phyloP scores from a whole-genome alignment of 148 eudicot species.

The Bassia scoparia region DNA sequence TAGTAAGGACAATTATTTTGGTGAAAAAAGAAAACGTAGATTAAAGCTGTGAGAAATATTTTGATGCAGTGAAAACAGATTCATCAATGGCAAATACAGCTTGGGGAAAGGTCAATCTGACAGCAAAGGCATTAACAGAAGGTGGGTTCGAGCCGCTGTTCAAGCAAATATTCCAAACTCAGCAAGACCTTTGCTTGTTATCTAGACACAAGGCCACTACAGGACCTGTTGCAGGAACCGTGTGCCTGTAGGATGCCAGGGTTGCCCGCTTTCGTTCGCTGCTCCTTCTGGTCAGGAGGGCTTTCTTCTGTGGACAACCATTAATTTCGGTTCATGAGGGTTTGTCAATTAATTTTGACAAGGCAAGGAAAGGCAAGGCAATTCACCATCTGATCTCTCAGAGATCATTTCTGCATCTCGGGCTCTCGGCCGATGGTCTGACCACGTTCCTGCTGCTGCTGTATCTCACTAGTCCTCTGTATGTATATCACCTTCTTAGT shows the following conservation, averaged over 20 bases:
- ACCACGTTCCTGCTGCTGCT: constrained; percentile 7
- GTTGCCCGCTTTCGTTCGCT: constrained; percentile 57
- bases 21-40: too few relatives aligned
- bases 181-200: constrained; percentile 72
- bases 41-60: not conserved
- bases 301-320: constrained; percentile 53
- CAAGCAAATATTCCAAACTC: constrained; percentile 56
- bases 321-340: constrained; percentile 83
- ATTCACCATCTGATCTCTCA: constrained; percentile 42
- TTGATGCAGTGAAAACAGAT: constrained; percentile 62
- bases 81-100: constrained; percentile 57
- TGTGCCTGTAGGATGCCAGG: constrained; percentile 50
- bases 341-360: constrained; percentile 66
- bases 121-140: constrained; percentile 62
- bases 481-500: not conserved
- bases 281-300: constrained; percentile 58
- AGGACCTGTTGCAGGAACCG: constrained; percentile 76
- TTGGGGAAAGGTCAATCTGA: constrained; percentile 60
- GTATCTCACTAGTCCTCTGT: constrained; percentile 6
- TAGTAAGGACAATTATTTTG: too few relatives aligned
- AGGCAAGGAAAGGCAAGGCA: too few relatives aligned
- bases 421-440: constrained; percentile 27
- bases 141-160: constrained; percentile 68
- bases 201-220: constrained; percentile 64
- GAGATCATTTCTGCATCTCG: constrained; percentile 34